Base-by-base conservation (phyloP, 352 stramenopile species). In the Blastocystis sp. region DNA sequence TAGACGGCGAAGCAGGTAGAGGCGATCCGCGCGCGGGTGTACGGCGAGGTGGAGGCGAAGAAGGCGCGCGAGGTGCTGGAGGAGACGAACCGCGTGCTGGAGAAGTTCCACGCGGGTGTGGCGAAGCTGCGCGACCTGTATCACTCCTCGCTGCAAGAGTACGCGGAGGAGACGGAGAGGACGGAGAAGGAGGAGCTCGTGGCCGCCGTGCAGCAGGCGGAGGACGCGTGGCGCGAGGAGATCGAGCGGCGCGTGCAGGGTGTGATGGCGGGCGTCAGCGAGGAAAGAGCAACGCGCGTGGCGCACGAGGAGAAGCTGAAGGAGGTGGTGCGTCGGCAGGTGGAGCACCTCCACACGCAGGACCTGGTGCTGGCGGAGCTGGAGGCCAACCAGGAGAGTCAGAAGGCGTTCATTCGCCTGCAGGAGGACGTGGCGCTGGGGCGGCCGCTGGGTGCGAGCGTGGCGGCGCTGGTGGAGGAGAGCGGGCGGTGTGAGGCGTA, bases 351-450 rank as follows among this genome's bases (percentile, higher is more conserved):
- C 4, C 48, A 59, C 2, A 57, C 24, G n/a, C 24, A 54, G 48
- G 40, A 76, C 48, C 66, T 21, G 48, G 66, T 68, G 45, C 19
- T 84, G 3, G 40, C 28, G 43, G 74, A 70, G 38, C 11, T 62
- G 61, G 74, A 68, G 42, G 14, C 19, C 2, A 57, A 84, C 69
- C 74, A 84, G 34, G 59, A 84, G 48, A 69, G 57, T 54, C 74
- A 84, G 54, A 84, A 84, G 65, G n/a, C 7, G 19, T 2, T 68
- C 74, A 84, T 84, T 57, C 21, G 9, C 21, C 45, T 84, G 38
- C 74, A 84, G 61, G 45, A 68, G 38, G 74, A 61, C 7, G 54
- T 63, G 17, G 52, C 69, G 74, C 24, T 57, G 11, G 54, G 74
- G 24, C 10, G 43, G 38, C 57, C 74, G 24, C 74, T 84, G 9